Base-by-base conservation (phyloP, 371 early-diverging fungal species). In the Caulochytrium protostelioides region DNA sequence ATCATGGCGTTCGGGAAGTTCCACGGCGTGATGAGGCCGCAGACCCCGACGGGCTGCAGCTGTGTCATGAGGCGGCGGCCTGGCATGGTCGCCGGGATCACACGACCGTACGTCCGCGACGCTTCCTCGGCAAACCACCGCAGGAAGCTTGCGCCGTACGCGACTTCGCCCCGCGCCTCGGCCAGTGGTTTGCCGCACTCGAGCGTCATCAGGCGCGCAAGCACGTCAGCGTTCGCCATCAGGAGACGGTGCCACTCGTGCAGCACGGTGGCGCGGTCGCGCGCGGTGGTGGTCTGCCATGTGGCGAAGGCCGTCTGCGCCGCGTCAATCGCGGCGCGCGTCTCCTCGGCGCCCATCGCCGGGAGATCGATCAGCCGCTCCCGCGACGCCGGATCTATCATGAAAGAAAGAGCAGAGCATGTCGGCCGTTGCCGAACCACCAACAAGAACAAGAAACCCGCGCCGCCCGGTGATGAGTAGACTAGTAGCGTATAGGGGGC, bases 1-100 rank as follows among this genome's bases (percentile, higher is more conserved):
- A 83, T 64, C 86, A 89, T 85, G 13, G 90, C 90, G 42, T 50
- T 66, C 9, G 87, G 90, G 49, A 89, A 89, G 47, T 89, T 89
- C 80, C 83, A 89, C n/a, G 90, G 90, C 3, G 86, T 84, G 27
- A 89, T 73, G 20, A 83, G 54, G 17, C 76, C 79, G 6, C 67
- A 75, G 12, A 82, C 80, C 33, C 90, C 90, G 12, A 85, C 61
- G 1, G 90, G 83, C 46, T 83, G 81, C 38, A 71, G 68, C 37
- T 80, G 59, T 14, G 74, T 65, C 23, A 83, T 25, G 39, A 71
- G 57, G 3, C 80, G 71, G 29, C 72, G 59, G 27, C 44, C 43
- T 47, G 15, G 43, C 46, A 22, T 64, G 65, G 3, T 20, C 12
- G 74, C 62, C 15, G 80, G 81, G 26, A 89, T 71, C 1, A 79